Evolutionary conservation across 1,284 basidiomycete genomes (phyloP), one percentile per base, ranked within the genome.

Genomic region (Ganoderma sp.): DNA sequence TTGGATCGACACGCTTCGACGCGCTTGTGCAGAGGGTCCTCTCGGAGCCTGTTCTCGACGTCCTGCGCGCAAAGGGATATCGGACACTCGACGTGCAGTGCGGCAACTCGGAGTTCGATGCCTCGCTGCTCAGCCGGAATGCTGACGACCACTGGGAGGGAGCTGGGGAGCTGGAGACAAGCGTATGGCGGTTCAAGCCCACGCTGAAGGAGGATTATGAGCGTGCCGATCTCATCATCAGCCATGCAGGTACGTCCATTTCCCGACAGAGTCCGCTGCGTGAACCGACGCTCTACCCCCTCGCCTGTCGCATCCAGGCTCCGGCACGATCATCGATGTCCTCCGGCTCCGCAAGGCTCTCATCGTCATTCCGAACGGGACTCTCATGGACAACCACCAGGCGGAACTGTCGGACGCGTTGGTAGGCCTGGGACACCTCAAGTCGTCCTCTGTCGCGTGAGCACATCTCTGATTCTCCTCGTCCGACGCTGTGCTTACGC

Each of bases 311-410:
- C 32, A 3, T 12, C 19, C 76, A 98, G 97, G 97, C 63, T 94
- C 97, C 14, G 97, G 97, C 9, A 98, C 97, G 1, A 97, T 99
- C 74, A 84, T 99, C 48, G 94, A 97, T 61, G 94, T 92, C 14
- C 83, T 99, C 56, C 86, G 96, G 34, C 83, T 87, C 63, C 81
- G 84, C 41, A 94, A 92, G 74, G 87, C 88, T 8, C 82, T 99
- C 71, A 90, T 99, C 71, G 93, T 95, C 15, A 90, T 98, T 1
- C 96, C 96, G 14, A 99, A 99, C 77, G 84, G 90, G 41, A 90
- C 92, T 1, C 82, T 99, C 59, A 88, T 97, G 81, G 93, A 98
- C 79, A 94, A 98, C 79, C 97, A 99, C 76, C 97, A 99, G 82
- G 84, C 89, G 57, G 96, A 99, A 76, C 84, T 99, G 6, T 95